phyloP scores from a whole-genome alignment of 1,284 basidiomycete species.

The Moesziomyces sp. region DNA sequence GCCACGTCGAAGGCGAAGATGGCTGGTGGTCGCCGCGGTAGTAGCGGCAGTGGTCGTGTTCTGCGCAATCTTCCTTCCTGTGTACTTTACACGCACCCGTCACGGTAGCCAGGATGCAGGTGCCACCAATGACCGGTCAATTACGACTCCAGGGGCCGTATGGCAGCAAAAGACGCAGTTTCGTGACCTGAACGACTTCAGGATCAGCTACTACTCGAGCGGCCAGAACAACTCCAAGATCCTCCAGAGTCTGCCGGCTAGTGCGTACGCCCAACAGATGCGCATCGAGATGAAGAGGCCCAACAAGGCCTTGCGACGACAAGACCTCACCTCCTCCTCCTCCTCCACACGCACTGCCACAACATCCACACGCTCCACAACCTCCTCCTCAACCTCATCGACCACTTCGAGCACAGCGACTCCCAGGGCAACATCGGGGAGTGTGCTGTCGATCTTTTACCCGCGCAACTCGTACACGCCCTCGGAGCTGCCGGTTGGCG shows the following conservation, averaged over 20 bases:
- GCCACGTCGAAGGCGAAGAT: background rate
- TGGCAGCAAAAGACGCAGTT: conserved; percentile 8
- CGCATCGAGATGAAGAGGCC: background rate
- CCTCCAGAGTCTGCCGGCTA: conserved; percentile 4
- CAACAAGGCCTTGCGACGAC: conserved; percentile 1
- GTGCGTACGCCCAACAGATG: too few species aligned
- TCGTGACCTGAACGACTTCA: conserved; percentile 10
- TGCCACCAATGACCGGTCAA: too few species aligned
- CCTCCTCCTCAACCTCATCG: background rate
- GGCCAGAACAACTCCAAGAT: conserved; percentile 16
- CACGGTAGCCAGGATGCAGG: too few species aligned
- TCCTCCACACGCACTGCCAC: background rate
- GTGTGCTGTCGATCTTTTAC: conserved; percentile 14
- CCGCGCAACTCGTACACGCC: conserved; percentile 69
- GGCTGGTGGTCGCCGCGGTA: too few species aligned
- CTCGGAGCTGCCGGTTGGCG: conserved; percentile 58
- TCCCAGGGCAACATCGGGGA: background rate
- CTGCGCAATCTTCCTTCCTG: conserved; percentile 10
- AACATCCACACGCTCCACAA: background rate
- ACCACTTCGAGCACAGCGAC: background rate
- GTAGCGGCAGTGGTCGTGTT: conserved; percentile 2
- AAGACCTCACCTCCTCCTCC: conserved; percentile 2
- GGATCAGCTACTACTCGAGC: conserved; percentile 14
- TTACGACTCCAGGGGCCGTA: conserved; percentile 70
- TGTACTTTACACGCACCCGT: conserved; percentile 8